phyloP scores from a whole-genome alignment of 2,329 filamentous ascomycete genomes.

The Drechslera avenae region DNA sequence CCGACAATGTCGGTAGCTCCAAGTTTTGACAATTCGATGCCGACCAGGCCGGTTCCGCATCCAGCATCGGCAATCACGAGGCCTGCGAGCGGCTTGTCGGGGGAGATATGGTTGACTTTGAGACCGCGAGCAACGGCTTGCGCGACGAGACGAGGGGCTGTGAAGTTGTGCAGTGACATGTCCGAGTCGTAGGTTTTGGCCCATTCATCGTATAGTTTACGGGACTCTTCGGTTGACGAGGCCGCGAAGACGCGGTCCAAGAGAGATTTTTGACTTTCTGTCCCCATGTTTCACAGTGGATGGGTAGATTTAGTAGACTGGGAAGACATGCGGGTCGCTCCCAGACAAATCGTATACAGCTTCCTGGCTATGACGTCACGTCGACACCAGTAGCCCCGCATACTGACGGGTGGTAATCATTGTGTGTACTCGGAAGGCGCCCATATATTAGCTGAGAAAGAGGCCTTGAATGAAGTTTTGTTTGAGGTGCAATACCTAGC shows the following conservation, averaged over 20 bases:
- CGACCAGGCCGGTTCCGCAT: constrained; percentile 63
- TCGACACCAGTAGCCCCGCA: no score
- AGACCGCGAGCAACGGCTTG: constrained; percentile 22
- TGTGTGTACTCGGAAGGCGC: no score
- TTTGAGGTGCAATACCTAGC: no score
- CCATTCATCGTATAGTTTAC: constrained; percentile 54
- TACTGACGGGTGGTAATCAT: no score
- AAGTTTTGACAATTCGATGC: constrained; percentile 52
- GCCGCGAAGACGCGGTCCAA: constrained; percentile 44
- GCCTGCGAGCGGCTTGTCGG: constrained; percentile 18
- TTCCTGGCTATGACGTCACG: no score
- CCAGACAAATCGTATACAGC: no score
- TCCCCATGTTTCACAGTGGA: no score
- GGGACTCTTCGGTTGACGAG: constrained; percentile 45
- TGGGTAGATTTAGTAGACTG: no score
- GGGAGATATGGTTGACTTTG: constrained; percentile 21
- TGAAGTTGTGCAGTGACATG: constrained; percentile 50
- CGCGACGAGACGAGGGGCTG: constrained; percentile 49
- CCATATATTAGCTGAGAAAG: no score
- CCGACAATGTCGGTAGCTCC: constrained; percentile 58
- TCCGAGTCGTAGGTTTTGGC: constrained; percentile 53
- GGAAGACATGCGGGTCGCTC: no score
- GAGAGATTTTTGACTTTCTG: no score
- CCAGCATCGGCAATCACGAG: constrained; percentile 58
- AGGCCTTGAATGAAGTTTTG: no score